phyloP scores from a whole-genome alignment of 805 yeast species.

The Pichia pseudocactophila region DNA sequence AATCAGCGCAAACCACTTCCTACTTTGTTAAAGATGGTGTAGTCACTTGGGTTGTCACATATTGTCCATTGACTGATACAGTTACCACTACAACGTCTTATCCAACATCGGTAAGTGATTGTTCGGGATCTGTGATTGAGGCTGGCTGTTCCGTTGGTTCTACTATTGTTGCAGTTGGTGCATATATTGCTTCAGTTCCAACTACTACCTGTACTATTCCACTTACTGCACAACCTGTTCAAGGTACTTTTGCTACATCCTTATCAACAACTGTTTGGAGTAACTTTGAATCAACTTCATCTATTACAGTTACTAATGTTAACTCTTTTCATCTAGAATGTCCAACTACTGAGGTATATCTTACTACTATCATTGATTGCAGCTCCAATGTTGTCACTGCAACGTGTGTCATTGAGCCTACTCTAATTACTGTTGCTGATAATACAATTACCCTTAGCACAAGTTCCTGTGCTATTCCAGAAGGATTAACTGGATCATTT shows the following conservation, averaged over 20 bases:
- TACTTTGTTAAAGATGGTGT: conserved; percentile 11
- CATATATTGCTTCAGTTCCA: conserved; percentile 1
- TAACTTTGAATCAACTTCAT: conserved; percentile 1
- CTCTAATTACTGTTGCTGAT: conserved; percentile 1
- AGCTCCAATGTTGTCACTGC: not conserved
- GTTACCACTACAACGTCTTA: conserved; percentile 2
- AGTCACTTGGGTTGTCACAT: conserved; percentile 14
- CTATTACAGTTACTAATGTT: conserved; percentile 1
- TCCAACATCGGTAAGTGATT: conserved; percentile 4
- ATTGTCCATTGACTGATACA: conserved; percentile 12
- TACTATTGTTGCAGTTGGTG: conserved; percentile 2
- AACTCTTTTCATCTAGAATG: conserved; percentile 1
- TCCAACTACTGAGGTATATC: not conserved
- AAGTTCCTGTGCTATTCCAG: conserved; percentile 4
- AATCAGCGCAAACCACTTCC: conserved; percentile 11
- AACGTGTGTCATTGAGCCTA: not conserved
- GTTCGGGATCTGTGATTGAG: not conserved
- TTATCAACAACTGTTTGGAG: not conserved
- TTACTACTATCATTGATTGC: conserved; percentile 2
- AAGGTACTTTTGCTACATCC: not conserved
- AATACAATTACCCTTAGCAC: not conserved
- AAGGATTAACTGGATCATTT: conserved; percentile 9
- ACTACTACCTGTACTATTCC: conserved; percentile 1
- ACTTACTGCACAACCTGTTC: not conserved
- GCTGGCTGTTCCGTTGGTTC: not conserved